Conservation (phyloP, 2,329 filamentous ascomycete species). For the Diplocarpon rosae region DNA sequence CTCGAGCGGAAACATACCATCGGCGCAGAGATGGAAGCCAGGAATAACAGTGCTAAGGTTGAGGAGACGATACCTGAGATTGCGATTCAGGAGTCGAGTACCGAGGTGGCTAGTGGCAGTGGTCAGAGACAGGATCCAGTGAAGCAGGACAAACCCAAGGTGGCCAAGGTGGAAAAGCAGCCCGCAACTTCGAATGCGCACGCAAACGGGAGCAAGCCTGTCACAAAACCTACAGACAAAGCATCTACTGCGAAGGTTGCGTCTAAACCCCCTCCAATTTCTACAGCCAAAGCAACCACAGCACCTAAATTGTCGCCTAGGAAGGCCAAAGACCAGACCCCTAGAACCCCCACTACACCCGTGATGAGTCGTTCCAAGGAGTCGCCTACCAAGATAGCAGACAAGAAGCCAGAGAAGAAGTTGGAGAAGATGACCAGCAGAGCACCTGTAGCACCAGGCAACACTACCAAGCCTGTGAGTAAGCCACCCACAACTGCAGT, state of each 20-base stretch:
- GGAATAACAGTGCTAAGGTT: conserved; percentile 17
- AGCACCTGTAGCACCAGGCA: conserved; percentile 11
- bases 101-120: conserved; percentile 14
- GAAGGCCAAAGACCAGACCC: conserved; percentile 24
- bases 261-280: conserved; percentile 18
- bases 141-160: conserved; percentile 10
- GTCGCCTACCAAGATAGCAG: conserved; percentile 21
- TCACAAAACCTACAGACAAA: conserved; percentile 10
- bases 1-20: conserved; percentile 19
- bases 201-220: conserved; percentile 13
- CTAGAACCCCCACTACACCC: conserved; percentile 32
- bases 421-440: conserved; percentile 13
- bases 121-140: conserved; percentile 12
- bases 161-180: conserved; percentile 11
- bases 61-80: conserved; percentile 23
- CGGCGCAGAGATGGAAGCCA: conserved; percentile 15
- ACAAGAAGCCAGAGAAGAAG: conserved; percentile 16
- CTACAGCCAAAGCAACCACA: conserved; percentile 16
- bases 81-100: conserved; percentile 21
- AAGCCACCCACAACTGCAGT: conserved; percentile 15
- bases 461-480: conserved; percentile 16
- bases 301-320: conserved; percentile 24
- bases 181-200: conserved; percentile 12
- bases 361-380: conserved; percentile 19
- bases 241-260: conserved; percentile 4